phyloP scores from a whole-genome alignment of 2,329 filamentous ascomycete genomes.

The Botryotinia globosa region DNA sequence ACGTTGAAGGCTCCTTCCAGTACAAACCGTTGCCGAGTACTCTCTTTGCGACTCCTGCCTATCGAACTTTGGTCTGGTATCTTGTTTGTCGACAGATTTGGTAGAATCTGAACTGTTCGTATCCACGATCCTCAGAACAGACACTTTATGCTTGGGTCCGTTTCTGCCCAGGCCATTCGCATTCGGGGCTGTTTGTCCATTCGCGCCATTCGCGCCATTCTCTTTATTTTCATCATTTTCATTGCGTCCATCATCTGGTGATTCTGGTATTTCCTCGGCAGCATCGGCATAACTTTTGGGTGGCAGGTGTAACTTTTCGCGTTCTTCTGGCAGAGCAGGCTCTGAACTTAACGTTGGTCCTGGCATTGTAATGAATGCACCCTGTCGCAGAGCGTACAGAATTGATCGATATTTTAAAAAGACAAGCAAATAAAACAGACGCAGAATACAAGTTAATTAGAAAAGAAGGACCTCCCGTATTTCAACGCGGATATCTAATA shows the following conservation, averaged over 20 bases:
- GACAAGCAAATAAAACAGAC: neutral
- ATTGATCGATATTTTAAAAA: neutral
- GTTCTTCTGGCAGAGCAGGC: constrained; percentile 38
- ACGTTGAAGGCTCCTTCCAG: neutral
- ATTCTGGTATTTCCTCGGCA: constrained; percentile 29
- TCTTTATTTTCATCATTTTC: constrained; percentile 16
- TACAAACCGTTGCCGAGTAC: constrained; percentile 33
- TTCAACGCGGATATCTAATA: neutral
- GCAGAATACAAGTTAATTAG: neutral
- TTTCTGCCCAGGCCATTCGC: constrained; percentile 10
- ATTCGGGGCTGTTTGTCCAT: constrained; percentile 11
- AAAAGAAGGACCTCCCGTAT: neutral
- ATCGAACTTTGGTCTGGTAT: constrained; percentile 26
- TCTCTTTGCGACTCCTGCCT: constrained; percentile 33
- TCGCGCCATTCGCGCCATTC: neutral
- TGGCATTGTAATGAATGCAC: constrained; percentile 7
- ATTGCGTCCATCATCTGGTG: constrained; percentile 17
- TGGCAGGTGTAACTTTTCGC: constrained; percentile 37
- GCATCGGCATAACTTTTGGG: constrained; percentile 44
- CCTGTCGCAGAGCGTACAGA: neutral
- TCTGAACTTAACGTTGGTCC: constrained; percentile 29
- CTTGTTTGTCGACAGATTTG: constrained; percentile 21
- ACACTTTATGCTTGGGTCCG: constrained; percentile 23
- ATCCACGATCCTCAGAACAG: constrained; percentile 35
- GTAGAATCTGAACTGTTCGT: constrained; percentile 24